phyloP scores from a whole-genome alignment of 352 stramenopile species.

The Elongisporangium undulatum region DNA sequence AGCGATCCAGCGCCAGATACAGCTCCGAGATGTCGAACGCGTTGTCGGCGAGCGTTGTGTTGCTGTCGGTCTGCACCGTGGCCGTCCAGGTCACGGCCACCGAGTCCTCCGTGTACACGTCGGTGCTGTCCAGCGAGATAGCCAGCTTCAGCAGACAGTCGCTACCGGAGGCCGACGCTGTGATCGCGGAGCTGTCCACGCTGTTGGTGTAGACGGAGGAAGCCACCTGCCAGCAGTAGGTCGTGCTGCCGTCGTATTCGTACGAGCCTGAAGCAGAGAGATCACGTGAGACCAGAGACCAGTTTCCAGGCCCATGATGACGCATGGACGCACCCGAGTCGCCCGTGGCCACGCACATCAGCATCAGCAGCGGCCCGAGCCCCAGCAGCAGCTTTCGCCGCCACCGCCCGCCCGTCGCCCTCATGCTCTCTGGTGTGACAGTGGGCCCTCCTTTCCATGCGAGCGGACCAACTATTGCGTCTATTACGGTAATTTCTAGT shows the following conservation, averaged over 20 bases:
- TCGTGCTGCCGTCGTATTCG: conserved; percentile 35
- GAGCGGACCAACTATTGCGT: neutral
- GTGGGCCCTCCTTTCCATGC: neutral
- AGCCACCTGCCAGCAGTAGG: conserved; percentile 59
- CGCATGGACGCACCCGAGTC: neutral
- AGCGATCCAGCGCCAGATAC: conserved; percentile 35
- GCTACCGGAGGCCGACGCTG: conserved; percentile 32
- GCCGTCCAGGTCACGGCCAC: conserved; percentile 68
- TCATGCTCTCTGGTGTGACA: neutral
- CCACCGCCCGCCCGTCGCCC: neutral
- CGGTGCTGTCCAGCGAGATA: conserved; percentile 27
- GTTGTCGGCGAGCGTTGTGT: conserved; percentile 31
- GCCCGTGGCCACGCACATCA: neutral
- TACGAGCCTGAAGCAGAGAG: neutral
- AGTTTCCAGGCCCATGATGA: neutral
- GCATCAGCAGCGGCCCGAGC: neutral
- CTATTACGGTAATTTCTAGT: neutral
- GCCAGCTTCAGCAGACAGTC: conserved; percentile 50
- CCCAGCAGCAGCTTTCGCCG: neutral
- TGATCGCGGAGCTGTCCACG: conserved; percentile 29
- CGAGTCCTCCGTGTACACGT: conserved; percentile 52
- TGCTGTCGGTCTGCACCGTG: conserved; percentile 31
- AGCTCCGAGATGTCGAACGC: conserved; percentile 40
- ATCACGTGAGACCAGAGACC: neutral
- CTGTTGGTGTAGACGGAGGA: conserved; percentile 48